Evolutionary conservation across 768 basidiomycete genomes (phyloP).

Genomic region (Suillus luteus): DNA sequence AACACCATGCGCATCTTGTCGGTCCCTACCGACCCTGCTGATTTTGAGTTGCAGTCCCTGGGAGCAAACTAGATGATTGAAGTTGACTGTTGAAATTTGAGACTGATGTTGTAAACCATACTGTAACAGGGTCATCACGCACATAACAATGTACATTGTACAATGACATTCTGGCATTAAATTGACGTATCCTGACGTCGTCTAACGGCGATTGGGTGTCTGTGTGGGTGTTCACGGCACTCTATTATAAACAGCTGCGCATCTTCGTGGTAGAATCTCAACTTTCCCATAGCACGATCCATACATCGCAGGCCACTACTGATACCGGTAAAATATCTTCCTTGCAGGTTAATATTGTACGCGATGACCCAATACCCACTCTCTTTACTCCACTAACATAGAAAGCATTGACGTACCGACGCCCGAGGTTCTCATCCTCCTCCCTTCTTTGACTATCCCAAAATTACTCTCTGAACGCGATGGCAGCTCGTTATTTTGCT

Average conservation of each 20-base stretch:
- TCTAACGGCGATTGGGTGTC: neutral
- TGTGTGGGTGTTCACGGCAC: neutral
- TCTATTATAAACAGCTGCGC: neutral
- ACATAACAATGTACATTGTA: conserved; percentile 4
- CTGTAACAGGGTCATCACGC: neutral
- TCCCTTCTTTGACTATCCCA: conserved; percentile 6
- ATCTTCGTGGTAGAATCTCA: neutral
- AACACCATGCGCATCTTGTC: conserved; percentile 85
- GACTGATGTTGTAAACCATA: conserved; percentile 4
- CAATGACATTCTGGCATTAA: conserved; percentile 1
- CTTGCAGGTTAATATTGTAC: conserved; percentile 3
- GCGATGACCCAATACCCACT: conserved; percentile 7
- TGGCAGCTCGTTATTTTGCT: conserved; percentile 12
- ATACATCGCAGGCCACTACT: neutral
- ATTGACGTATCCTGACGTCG: neutral
- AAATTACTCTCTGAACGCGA: neutral
- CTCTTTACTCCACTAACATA: conserved; percentile 6
- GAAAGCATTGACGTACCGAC: neutral
- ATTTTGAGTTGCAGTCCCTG: conserved; percentile 72
- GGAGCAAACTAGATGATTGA: conserved; percentile 28
- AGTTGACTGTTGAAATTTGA: neutral
- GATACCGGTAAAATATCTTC: conserved; percentile 12
- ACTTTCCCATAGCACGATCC: neutral
- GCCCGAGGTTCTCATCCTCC: conserved; percentile 4
- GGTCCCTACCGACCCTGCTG: conserved; percentile 80